Conservation (phyloP, 139 green algal genomes). For the Pseudopediastrum boryanum region DNA sequence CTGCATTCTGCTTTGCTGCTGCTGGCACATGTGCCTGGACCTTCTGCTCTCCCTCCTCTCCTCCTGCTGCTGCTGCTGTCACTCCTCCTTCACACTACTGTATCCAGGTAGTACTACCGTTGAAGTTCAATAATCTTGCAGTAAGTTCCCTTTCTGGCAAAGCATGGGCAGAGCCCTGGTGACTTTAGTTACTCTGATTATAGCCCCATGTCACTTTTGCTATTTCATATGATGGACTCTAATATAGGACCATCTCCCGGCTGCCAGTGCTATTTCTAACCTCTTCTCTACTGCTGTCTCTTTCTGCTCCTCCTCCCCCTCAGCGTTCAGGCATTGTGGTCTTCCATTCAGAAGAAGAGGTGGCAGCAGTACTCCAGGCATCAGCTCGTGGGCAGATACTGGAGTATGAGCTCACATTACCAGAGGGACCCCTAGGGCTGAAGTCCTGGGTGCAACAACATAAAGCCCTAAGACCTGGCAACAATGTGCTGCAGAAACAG, state of each 20-base stretch:
- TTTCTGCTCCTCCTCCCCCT: no score
- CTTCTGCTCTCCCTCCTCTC: no score
- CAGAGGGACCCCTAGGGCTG: constrained; percentile 24
- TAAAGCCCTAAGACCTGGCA: constrained; percentile 58
- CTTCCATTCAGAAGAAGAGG: not conserved
- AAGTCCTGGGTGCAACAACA: constrained; percentile 66
- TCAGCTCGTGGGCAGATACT: constrained; percentile 15
- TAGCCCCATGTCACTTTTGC: not conserved
- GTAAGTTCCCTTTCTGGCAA: no score
- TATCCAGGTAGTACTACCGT: no score
- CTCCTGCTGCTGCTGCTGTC: no score
- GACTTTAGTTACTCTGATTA: no score
- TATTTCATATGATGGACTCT: not conserved
- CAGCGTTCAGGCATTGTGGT: constrained; percentile 30
- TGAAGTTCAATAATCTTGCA: no score
- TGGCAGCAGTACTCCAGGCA: not conserved
- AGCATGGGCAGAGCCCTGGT: no score
- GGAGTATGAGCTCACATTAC: constrained; percentile 12
- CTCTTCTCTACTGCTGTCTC: not conserved
- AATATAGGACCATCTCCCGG: not conserved
- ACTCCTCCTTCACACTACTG: no score
- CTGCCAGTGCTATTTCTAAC: not conserved
- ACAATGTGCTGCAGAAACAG: constrained; percentile 52
- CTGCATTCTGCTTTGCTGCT: no score
- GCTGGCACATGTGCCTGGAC: no score